A percentile compares a stretch with the other conserved stretches of the same genome.
Evolutionary conservation across 2,329 filamentous ascomycete genomes (phyloP).

Genomic region (Colletotrichum aenigma): DNA sequence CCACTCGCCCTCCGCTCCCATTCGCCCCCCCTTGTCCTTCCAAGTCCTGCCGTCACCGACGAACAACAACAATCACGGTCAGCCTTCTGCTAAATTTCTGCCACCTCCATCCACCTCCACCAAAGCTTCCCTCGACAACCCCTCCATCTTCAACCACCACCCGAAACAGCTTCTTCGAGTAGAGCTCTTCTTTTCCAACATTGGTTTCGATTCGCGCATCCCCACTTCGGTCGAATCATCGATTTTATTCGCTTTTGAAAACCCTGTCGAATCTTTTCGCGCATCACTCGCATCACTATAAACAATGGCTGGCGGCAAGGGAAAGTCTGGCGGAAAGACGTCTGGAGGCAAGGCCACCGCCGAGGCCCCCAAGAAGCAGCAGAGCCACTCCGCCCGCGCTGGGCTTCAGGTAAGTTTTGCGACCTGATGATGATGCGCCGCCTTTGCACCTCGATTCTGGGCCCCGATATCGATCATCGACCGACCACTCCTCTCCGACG

Average conservation of each 20-base stretch:
- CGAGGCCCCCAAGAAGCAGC: constrained; percentile 80
- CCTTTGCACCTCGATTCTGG: constrained; percentile 15
- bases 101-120: constrained; percentile 21
- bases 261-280: not conserved
- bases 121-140: constrained; percentile 20
- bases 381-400: constrained; percentile 95
- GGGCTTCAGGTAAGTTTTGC: constrained; percentile 83
- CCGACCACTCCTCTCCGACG: constrained; percentile 19
- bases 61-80: constrained; percentile 20
- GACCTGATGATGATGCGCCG: constrained; percentile 19
- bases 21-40: constrained; percentile 14
- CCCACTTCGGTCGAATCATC: constrained; percentile 6
- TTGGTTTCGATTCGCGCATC: constrained; percentile 13
- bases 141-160: constrained; percentile 9
- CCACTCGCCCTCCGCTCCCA: not conserved
- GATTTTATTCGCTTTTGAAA: not conserved
- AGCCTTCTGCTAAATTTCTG: constrained; percentile 21
- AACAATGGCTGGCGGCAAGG: constrained; percentile 84
- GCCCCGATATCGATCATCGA: constrained; percentile 15
- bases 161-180: constrained; percentile 5
- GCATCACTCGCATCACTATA: constrained; percentile 14
- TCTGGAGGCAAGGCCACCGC: constrained; percentile 75
- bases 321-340: constrained; percentile 91
- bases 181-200: not conserved
- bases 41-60: constrained; percentile 16